Evolutionary conservation across 495 filamentous ascomycete genomes (phyloP), one percentile per base, ranked within the genome.

Genomic region (Aspergillus campestris): DNA sequence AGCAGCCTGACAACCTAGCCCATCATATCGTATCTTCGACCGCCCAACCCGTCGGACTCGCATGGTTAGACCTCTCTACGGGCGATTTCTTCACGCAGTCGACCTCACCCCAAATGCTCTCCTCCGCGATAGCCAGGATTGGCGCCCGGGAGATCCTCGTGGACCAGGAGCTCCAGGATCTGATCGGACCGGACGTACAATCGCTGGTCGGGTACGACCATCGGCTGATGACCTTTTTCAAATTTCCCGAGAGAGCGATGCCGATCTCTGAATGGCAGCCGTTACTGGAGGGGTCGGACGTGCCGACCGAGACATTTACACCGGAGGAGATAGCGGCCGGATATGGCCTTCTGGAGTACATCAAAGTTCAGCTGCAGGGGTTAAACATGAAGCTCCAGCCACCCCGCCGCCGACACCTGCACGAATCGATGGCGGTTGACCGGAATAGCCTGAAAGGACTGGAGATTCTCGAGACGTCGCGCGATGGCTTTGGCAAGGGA

Each of bases 61-160:
- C 94, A 18, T 99, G 92, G 92, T 63, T 95, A 31, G 92, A 99
- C 64, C 66, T 97, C 7, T 95, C 91, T 28, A 99, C 92, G 5
- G 94, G 92, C 2, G 82, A 86, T 55, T 96, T 96, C 61, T 92
- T 80, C 55, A 94, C 87, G 3, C 87, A 96, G 59, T 68, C 72
- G n/a, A 87, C 87, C 6, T 81, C 82, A 3, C 57, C 87, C 8
- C 72, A 78, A 28, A 80, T 82, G 52, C 70, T 99, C 3, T 71
- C 82, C 10, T 89, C 87, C 10, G 80, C 84, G 7, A 74, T 95
- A 38, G 82, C 87, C 5, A 80, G 91, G 13, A 84, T 97, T 42
- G 81, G 79, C 3, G 88, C 92, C 2, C 77, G 86, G 34, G 92
- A 98, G 56, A 79, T 97, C 40, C 76, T 98, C 1, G 67, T 96